phyloP scores from a whole-genome alignment of 129 eudicot species.

The Lactuca saligna region DNA sequence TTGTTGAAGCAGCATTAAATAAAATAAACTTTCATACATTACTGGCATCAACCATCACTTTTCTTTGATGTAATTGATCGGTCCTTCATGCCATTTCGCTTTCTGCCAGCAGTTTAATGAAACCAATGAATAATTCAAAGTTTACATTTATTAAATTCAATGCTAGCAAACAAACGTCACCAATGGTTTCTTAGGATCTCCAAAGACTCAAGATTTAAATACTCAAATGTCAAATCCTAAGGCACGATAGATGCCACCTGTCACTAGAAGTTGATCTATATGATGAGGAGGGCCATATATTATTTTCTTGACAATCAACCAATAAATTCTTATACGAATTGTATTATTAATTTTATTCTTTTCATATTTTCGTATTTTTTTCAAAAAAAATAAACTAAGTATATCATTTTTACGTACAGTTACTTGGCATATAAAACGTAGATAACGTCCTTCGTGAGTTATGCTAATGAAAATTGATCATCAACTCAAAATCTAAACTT shows the following conservation, averaged over 20 bases:
- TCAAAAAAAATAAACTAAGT: neutral
- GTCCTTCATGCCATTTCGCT: slow-evolving; percentile 48
- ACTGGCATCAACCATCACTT: slow-evolving; percentile 45
- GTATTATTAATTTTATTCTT: neutral
- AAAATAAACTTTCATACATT: slow-evolving; percentile 26
- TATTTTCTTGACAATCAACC: neutral
- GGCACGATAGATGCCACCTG: slow-evolving; percentile 21
- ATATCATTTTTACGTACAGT: neutral
- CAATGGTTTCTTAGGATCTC: slow-evolving; percentile 28
- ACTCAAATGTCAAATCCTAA: slow-evolving; percentile 7
- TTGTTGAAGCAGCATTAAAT: slow-evolving; percentile 51
- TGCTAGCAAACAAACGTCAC: slow-evolving; percentile 35
- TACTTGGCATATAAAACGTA: neutral
- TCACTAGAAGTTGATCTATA: slow-evolving; percentile 8
- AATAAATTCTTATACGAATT: neutral
- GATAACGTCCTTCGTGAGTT: neutral
- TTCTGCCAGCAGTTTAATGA: slow-evolving; percentile 49
- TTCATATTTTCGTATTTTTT: neutral
- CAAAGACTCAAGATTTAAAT: slow-evolving; percentile 16
- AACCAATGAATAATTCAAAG: slow-evolving; percentile 41
- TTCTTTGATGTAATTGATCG: slow-evolving; percentile 49
- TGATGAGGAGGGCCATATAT: slow-evolving; percentile 1
- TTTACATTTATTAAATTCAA: slow-evolving; percentile 35
- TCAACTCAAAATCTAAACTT: neutral
- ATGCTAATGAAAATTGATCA: neutral